Evolutionary conservation across 2,329 filamentous ascomycete species (phyloP).

Genomic region (Colletotrichum tropicicola): DNA sequence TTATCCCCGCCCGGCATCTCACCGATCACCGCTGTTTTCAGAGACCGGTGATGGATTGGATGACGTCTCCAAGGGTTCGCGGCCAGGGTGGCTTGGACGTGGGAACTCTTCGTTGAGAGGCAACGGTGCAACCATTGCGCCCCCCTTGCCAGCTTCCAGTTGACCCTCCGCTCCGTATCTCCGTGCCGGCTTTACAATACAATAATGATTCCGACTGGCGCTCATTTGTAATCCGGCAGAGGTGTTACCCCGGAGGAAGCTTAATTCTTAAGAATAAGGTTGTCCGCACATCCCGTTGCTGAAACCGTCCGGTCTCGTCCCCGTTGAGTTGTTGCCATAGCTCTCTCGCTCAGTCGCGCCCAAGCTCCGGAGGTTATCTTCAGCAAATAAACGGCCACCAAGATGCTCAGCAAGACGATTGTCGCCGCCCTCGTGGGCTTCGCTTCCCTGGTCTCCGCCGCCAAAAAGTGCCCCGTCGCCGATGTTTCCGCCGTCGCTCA

Average conservation of each 20-base stretch:
- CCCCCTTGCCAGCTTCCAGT: too few species aligned
- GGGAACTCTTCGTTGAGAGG: background rate
- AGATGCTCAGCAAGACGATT: conserved; percentile 21
- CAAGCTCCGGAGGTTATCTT: too few species aligned
- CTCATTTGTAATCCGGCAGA: conserved; percentile 22
- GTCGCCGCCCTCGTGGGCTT: conserved; percentile 2
- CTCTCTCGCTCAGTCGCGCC: background rate
- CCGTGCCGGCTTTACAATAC: background rate
- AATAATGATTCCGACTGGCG: background rate
- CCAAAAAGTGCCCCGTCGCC: conserved; percentile 10
- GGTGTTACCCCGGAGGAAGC: background rate
- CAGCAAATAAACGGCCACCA: background rate
- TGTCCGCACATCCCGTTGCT: background rate
- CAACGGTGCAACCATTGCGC: background rate
- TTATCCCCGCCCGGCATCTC: conserved; percentile 1
- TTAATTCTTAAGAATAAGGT: conserved; percentile 4
- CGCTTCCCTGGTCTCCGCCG: conserved; percentile 3
- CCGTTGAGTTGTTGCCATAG: background rate
- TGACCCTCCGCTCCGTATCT: background rate
- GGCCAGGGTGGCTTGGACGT: background rate
- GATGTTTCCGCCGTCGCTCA: conserved; percentile 23
- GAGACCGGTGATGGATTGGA: background rate
- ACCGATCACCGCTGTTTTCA: conserved; percentile 1
- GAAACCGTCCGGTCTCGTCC: background rate
- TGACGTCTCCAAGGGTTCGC: conserved; percentile 16